Percentiles rank a stretch among this genome's conserved stretches.
phyloP scores from a whole-genome alignment of 768 basidiomycete genomes.

The Steccherinum ochraceum region DNA sequence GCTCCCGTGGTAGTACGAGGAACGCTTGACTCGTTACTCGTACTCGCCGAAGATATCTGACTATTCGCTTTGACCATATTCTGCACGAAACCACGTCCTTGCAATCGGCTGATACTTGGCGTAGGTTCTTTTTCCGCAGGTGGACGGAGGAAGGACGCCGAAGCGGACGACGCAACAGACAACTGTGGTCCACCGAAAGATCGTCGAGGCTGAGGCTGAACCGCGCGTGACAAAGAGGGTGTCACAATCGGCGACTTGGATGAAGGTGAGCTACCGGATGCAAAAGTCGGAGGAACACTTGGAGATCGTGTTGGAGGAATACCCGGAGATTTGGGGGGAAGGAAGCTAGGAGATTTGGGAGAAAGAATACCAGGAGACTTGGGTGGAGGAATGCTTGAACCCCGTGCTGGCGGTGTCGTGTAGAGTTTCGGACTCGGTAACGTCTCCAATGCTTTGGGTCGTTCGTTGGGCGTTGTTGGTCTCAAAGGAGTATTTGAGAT shows the following conservation, averaged over 20 bases:
- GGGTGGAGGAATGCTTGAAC: background rate
- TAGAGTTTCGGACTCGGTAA: slow-evolving; percentile 4
- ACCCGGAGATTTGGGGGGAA: background rate
- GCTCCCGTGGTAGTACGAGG: too few species aligned
- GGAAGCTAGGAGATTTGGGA: too few species aligned
- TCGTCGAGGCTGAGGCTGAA: slow-evolving; percentile 42
- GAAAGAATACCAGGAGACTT: too few species aligned
- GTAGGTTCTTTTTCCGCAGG: slow-evolving; percentile 63
- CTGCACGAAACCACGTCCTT: slow-evolving; percentile 84
- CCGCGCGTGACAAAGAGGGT: slow-evolving; percentile 43
- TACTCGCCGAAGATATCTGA: slow-evolving; percentile 32
- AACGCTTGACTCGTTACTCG: too few species aligned
- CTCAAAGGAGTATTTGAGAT: background rate
- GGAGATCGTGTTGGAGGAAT: slow-evolving; percentile 6
- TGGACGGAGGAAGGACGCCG: slow-evolving; percentile 54
- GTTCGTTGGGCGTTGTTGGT: background rate
- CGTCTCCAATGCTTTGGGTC: background rate
- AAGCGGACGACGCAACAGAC: slow-evolving; percentile 31
- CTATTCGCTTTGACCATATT: slow-evolving; percentile 71
- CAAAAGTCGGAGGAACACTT: slow-evolving; percentile 13
- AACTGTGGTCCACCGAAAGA: slow-evolving; percentile 38
- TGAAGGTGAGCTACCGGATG: slow-evolving; percentile 15
- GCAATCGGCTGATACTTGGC: slow-evolving; percentile 74
- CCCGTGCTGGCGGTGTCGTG: too few species aligned
- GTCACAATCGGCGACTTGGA: slow-evolving; percentile 18